Evolutionary conservation across 768 basidiomycete genomes (phyloP).

Genomic region (Hydnomerulius pinastri): DNA sequence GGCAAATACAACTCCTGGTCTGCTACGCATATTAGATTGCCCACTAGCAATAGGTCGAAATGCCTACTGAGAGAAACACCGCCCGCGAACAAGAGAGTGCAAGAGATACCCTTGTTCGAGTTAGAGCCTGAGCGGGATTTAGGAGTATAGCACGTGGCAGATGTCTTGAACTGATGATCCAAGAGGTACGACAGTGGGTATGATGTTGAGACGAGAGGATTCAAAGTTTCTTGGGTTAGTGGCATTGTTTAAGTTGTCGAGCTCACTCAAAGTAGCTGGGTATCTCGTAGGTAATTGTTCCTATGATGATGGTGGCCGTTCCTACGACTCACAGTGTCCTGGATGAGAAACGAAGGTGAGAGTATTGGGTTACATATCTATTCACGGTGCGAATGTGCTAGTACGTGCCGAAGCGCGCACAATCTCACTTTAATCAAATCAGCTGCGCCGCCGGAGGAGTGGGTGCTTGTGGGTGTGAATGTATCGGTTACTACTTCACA

Average conservation of each 20-base stretch:
- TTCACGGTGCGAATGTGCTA: neutral
- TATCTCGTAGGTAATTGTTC: neutral
- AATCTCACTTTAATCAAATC: too few species aligned
- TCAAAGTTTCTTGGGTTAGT: neutral
- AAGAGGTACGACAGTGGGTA: neutral
- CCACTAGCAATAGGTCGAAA: neutral
- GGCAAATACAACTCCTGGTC: neutral
- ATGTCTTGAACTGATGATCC: neutral
- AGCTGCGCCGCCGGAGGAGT: too few species aligned
- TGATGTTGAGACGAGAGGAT: neutral
- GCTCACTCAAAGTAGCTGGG: neutral
- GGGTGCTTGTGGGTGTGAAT: too few species aligned
- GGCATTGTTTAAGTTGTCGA: neutral
- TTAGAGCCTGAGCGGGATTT: neutral
- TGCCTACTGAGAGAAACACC: neutral
- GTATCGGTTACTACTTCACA: neutral
- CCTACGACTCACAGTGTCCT: neutral
- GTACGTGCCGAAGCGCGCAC: too few species aligned
- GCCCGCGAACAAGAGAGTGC: neutral
- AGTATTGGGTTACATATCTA: neutral
- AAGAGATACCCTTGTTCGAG: neutral
- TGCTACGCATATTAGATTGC: neutral
- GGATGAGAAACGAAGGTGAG: neutral
- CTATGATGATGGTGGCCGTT: neutral
- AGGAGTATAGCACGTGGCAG: neutral